Percentiles rank a stretch among this genome's conserved stretches.
These are phyloP conservation scores for Ogataea dorogensis DNA, from an alignment of 805 yeast species.

Conservation along the genomic window DNA sequence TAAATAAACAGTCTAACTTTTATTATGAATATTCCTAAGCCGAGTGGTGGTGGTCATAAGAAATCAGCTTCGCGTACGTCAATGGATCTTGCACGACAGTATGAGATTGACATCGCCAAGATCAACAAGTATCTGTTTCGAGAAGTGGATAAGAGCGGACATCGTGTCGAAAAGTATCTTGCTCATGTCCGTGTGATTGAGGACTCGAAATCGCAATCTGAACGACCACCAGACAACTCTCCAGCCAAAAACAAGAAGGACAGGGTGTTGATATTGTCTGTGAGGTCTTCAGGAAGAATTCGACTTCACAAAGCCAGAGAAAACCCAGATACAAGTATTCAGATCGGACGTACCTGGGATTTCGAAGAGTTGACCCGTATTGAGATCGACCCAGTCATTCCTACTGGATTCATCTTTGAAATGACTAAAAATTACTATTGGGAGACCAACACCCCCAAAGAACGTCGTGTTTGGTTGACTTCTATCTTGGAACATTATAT, in stretches of 20 bases:
- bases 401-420: slow-evolving; percentile 55
- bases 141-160: slow-evolving; percentile 41
- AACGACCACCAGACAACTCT: slow-evolving; percentile 62
- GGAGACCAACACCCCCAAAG: slow-evolving; percentile 62
- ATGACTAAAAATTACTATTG: slow-evolving; percentile 83
- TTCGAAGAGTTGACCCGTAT: slow-evolving; percentile 64
- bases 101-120: slow-evolving; percentile 51
- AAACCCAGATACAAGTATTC: slow-evolving; percentile 69
- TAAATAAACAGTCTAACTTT: not conserved
- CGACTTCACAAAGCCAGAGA: slow-evolving; percentile 83
- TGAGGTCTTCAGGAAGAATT: slow-evolving; percentile 63
- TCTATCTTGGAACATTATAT: slow-evolving; percentile 52
- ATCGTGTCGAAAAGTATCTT: slow-evolving; percentile 56
- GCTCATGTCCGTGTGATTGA: slow-evolving; percentile 77
- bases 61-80: slow-evolving; percentile 24
- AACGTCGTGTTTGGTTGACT: slow-evolving; percentile 56
- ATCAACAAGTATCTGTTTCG: slow-evolving; percentile 51
- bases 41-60: slow-evolving; percentile 13
- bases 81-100: slow-evolving; percentile 51
- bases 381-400: slow-evolving; percentile 50
- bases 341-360: slow-evolving; percentile 92
- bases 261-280: slow-evolving; percentile 60
- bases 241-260: slow-evolving; percentile 51
- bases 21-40: slow-evolving; percentile 6
- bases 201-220: slow-evolving; percentile 65